These are phyloP conservation scores for Mallotus nudiflorus DNA, from an alignment of 345 rosid species.

Conservation along the genomic window DNA sequence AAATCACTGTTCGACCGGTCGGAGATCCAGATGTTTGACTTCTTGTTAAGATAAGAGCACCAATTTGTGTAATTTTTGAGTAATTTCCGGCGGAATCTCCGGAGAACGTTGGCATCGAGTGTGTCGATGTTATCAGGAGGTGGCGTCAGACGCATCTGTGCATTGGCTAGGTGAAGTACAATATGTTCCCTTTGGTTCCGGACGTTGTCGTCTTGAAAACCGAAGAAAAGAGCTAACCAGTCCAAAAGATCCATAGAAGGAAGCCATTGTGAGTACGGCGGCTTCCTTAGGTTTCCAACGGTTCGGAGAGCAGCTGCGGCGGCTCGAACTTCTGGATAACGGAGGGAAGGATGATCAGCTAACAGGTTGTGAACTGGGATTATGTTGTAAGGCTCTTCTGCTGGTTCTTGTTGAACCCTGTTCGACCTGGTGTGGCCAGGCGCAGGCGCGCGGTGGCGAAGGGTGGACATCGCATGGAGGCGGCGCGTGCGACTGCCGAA, in stretches of 20 bases:
- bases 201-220: constrained; percentile 79
- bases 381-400: constrained; percentile 69
- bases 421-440: constrained; percentile 30
- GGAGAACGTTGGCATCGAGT: constrained; percentile 68
- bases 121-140: constrained; percentile 88
- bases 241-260: constrained; percentile 80
- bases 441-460: constrained; percentile 43
- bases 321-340: constrained; percentile 89
- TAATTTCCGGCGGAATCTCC: constrained; percentile 68
- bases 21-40: constrained; percentile 89
- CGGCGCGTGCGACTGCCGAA: not conserved
- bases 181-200: constrained; percentile 92
- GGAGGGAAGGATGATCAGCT: constrained; percentile 93
- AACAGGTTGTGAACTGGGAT: constrained; percentile 92
- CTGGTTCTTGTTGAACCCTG: constrained; percentile 27
- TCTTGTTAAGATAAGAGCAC: constrained; percentile 81
- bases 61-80: constrained; percentile 74
- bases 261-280: constrained; percentile 70
- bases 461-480: constrained; percentile 14
- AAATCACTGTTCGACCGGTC: constrained; percentile 53
- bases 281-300: constrained; percentile 80
- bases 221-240: constrained; percentile 86
- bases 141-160: constrained; percentile 94
- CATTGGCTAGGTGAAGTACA: constrained; percentile 90
- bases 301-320: constrained; percentile 82